Percentiles rank a stretch among this genome's conserved stretches.
These are phyloP conservation scores for Rhododendron ferrugineum DNA, from an alignment of 148 eudicot genomes.

Conservation along the genomic window DNA sequence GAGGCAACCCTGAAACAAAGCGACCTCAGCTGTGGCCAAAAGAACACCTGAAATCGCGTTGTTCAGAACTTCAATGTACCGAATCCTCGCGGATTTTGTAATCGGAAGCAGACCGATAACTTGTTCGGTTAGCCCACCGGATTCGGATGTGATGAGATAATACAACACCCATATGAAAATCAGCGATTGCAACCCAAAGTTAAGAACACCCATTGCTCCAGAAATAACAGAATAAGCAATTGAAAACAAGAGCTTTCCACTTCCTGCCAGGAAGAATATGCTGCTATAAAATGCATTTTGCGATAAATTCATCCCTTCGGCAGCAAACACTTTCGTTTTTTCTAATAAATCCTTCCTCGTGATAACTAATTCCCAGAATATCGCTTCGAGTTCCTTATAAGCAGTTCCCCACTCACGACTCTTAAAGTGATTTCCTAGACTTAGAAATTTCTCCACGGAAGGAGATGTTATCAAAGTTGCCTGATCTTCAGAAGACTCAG, in stretches of 20 bases:
- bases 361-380: constrained; percentile 5
- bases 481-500: constrained; percentile 34
- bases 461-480: constrained; percentile 57
- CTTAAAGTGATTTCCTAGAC: constrained; percentile 61
- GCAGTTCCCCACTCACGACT: background rate
- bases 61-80: constrained; percentile 86
- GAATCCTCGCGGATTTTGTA: constrained; percentile 47
- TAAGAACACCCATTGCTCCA: constrained; percentile 83
- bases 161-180: constrained; percentile 93
- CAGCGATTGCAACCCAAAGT: constrained; percentile 74
- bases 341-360: constrained; percentile 18
- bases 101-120: constrained; percentile 75
- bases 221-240: constrained; percentile 64
- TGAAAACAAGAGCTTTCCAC: constrained; percentile 63
- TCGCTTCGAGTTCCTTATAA: constrained; percentile 16
- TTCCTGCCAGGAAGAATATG: constrained; percentile 33
- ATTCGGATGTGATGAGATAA: constrained; percentile 85
- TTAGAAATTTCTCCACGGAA: constrained; percentile 51
- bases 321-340: constrained; percentile 29
- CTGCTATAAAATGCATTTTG: constrained; percentile 25
- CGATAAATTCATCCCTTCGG: constrained; percentile 27
- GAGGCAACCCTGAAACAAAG: constrained; percentile 85
- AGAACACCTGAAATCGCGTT: constrained; percentile 77
- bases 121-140: constrained; percentile 95
- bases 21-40: constrained; percentile 76